Evolutionary conservation across 2,329 filamentous ascomycete genomes (phyloP).

Genomic region (Ustulina deusta): DNA sequence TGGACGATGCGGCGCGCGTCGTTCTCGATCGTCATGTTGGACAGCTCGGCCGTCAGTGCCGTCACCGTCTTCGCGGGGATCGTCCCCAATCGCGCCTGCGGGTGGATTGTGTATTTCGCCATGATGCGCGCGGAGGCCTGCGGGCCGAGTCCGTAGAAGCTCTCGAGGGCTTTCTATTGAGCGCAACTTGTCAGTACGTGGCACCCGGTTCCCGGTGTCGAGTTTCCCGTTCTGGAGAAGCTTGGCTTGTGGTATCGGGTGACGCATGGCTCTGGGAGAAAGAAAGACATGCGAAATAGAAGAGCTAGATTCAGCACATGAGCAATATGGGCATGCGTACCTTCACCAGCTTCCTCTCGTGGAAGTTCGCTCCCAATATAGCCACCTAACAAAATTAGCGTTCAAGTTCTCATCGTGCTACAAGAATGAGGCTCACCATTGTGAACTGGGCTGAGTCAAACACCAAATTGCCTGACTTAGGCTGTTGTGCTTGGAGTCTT

Average conservation of each 20-base stretch:
- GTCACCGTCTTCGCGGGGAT: conserved; percentile 82
- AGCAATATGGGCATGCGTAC: conserved; percentile 60
- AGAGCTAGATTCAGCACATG: conserved; percentile 16
- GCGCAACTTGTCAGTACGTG: conserved; percentile 28
- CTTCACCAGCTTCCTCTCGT: conserved; percentile 84
- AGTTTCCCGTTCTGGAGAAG: not conserved
- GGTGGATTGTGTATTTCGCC: conserved; percentile 89
- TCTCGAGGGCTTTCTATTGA: conserved; percentile 76
- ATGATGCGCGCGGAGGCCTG: conserved; percentile 79
- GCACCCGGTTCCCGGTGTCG: not conserved
- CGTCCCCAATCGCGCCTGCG: conserved; percentile 80
- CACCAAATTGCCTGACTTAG: conserved; percentile 21
- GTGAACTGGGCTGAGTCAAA: conserved; percentile 19
- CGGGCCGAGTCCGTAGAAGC: conserved; percentile 87
- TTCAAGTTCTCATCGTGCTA: not conserved
- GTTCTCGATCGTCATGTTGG: conserved; percentile 93
- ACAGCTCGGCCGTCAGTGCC: conserved; percentile 85
- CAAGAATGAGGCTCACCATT: conserved; percentile 33
- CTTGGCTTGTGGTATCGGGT: not conserved
- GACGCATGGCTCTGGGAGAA: not conserved
- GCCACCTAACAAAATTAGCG: conserved; percentile 70
- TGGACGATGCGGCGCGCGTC: conserved; percentile 81
- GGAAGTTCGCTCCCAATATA: conserved; percentile 88
- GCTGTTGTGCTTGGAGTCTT: conserved; percentile 20
- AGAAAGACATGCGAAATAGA: conserved; percentile 23